Evolutionary conservation across 2,329 filamentous ascomycete species (phyloP).

Genomic region (Ophiostoma montium): DNA sequence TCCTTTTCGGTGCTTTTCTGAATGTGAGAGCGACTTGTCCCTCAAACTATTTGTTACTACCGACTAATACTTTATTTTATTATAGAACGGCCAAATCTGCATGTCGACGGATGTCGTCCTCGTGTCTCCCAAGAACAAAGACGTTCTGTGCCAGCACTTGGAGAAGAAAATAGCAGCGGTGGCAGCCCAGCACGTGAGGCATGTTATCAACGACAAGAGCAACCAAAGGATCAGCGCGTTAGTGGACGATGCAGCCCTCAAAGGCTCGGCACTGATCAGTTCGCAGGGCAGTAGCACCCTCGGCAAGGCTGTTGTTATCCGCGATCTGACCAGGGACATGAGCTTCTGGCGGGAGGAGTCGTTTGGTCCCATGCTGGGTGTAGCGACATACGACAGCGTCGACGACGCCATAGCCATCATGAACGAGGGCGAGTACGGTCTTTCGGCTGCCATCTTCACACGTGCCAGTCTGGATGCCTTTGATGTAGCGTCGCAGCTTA

Average conservation of each 20-base stretch:
- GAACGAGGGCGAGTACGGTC: slow-evolving; percentile 71
- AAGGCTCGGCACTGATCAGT: slow-evolving; percentile 29
- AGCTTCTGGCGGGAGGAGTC: slow-evolving; percentile 61
- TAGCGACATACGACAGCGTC: slow-evolving; percentile 50
- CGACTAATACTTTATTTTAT: no score
- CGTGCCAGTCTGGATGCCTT: slow-evolving; percentile 41
- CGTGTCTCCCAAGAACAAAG: slow-evolving; percentile 19
- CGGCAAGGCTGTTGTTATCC: no score
- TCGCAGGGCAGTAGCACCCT: no score
- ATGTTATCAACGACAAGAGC: slow-evolving; percentile 51
- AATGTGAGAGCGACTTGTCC: not conserved
- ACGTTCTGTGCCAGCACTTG: slow-evolving; percentile 26
- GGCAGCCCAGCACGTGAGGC: slow-evolving; percentile 45
- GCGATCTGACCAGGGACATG: slow-evolving; percentile 35
- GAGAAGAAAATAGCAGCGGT: slow-evolving; percentile 18
- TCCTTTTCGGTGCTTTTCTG: not conserved
- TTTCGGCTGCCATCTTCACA: slow-evolving; percentile 62
- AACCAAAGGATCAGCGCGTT: slow-evolving; percentile 40
- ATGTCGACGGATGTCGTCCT: slow-evolving; percentile 70
- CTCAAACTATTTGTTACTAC: slow-evolving; percentile 24
- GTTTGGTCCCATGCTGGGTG: slow-evolving; percentile 60
- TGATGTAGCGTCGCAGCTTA: slow-evolving; percentile 44
- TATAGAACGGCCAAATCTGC: slow-evolving; percentile 55
- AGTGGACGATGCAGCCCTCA: slow-evolving; percentile 50
- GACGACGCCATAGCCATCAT: slow-evolving; percentile 60